Conservation (phyloP, 768 basidiomycete genomes). For the Tephrocybe sp. region DNA sequence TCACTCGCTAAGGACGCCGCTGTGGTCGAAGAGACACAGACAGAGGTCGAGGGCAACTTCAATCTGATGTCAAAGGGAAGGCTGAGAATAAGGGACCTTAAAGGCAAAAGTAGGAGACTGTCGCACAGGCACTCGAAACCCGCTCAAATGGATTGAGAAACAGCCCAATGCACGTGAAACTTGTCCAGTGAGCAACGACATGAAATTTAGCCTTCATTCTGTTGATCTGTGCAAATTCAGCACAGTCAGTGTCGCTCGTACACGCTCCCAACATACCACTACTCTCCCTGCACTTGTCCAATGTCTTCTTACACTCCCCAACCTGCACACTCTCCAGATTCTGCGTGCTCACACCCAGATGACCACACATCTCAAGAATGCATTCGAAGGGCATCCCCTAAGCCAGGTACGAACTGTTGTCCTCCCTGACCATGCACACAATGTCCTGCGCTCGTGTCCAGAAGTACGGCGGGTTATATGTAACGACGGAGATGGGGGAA, state of each 20-base stretch:
- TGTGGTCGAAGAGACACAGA: conserved; percentile 63
- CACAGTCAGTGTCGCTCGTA: conserved; percentile 26
- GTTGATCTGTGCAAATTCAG: conserved; percentile 6
- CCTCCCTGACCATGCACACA: conserved; percentile 27
- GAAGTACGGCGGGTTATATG: conserved; percentile 27
- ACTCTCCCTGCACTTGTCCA: conserved; percentile 27
- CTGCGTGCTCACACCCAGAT: conserved; percentile 30
- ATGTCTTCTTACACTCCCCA: conserved; percentile 28
- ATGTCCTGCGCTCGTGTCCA: conserved; percentile 30
- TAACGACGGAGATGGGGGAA: conserved; percentile 19
- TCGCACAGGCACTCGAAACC: conserved; percentile 23
- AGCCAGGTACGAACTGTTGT: conserved; percentile 23
- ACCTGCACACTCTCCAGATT: conserved; percentile 31
- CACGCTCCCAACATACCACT: conserved; percentile 22
- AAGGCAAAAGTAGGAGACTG: conserved; percentile 62
- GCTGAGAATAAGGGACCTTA: conserved; percentile 56
- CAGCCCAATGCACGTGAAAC: conserved; percentile 20
- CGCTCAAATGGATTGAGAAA: conserved; percentile 23
- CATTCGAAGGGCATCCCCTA: conserved; percentile 24
- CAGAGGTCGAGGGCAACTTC: conserved; percentile 74
- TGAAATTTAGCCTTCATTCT: not conserved
- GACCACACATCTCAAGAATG: conserved; percentile 27
- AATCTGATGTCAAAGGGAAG: conserved; percentile 69
- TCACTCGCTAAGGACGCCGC: conserved; percentile 74
- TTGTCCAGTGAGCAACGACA: conserved; percentile 25